Base-by-base conservation (phyloP, 1,139 yeast genomes). In the Saccharomycopsis hybrid region DNA sequence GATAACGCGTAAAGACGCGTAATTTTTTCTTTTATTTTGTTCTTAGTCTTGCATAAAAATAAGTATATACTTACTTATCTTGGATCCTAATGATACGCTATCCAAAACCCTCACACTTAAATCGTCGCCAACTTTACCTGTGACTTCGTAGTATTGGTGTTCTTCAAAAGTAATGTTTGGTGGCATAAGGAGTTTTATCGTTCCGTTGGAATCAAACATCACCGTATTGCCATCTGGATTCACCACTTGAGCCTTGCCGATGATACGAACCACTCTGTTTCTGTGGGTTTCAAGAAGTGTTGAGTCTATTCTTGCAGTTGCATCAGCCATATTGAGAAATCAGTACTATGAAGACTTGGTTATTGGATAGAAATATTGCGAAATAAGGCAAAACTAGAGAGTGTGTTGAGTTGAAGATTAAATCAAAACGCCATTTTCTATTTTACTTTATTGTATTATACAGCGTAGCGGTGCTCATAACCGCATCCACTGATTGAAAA, bases 81-180 rank as follows among this genome's bases (percentile, higher is more conserved):
- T 5, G 29, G 27, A 36, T 2, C 53, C 53, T 7, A 52, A 24
- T 7, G 35, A 36, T 11, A 50, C 41, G 24, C 35, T 33, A 30
- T 50, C 50, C 44, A 47, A 44, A 18, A 44, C 49, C 33, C 53
- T 11, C 2, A 51, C 37, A n/a, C 42, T 18, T 30, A 43, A 29
- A 13, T 50, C 53, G 27, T 41, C 48, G 18, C 44, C 25, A 3
- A 50, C 52, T 28, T 41, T 50, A 3, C 51, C 52, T 3, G 53
- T 52, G 39, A 52, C 41, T 40, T 52, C 55, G 35, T 50, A 52
- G 24, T 41, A 50, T 11, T 29, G 24, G 28, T 47, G 41, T 28
- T 52, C 55, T 11, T 37, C 27, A 40, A 52, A 25, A 28, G 25
- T 24, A 24, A 50, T 46, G 35, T 46, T 42, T 25, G 50, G 44